phyloP scores from a whole-genome alignment of 2,329 filamentous ascomycete genomes.

The Aspergillus glaucus region DNA sequence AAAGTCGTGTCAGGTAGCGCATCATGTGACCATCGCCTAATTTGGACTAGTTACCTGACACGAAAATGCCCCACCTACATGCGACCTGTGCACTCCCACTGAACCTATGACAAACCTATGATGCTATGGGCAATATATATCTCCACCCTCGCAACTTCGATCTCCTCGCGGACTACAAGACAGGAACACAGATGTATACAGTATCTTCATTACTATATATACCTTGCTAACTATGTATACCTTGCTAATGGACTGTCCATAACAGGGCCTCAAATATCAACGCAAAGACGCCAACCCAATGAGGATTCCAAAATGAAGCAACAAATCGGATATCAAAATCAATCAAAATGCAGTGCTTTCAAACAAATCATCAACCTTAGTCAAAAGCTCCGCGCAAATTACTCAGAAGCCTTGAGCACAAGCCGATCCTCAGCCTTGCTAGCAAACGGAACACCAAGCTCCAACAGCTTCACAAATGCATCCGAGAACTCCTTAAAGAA shows the following conservation, averaged over 20 bases:
- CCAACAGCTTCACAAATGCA: conserved; percentile 75
- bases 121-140: no score
- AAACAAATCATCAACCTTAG: conserved; percentile 10
- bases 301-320: background rate
- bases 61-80: no score
- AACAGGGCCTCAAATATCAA: background rate
- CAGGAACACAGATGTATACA: no score
- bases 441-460: conserved; percentile 86
- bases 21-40: no score
- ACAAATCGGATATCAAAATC: conserved; percentile 19
- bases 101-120: no score
- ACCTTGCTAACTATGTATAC: background rate
- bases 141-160: no score
- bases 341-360: conserved; percentile 3
- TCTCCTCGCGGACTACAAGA: no score
- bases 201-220: background rate
- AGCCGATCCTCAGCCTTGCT: conserved; percentile 55
- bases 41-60: no score
- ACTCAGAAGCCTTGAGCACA: conserved; percentile 57
- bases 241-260: background rate
- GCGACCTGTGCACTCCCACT: no score
- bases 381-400: conserved; percentile 10
- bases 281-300: conserved; percentile 1
- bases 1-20: no score
- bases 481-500: conserved; percentile 93